A percentile compares a stretch with the other conserved stretches of the same genome.
Evolutionary conservation across 768 basidiomycete genomes (phyloP).

Genomic region (Russula ochroleuca): DNA sequence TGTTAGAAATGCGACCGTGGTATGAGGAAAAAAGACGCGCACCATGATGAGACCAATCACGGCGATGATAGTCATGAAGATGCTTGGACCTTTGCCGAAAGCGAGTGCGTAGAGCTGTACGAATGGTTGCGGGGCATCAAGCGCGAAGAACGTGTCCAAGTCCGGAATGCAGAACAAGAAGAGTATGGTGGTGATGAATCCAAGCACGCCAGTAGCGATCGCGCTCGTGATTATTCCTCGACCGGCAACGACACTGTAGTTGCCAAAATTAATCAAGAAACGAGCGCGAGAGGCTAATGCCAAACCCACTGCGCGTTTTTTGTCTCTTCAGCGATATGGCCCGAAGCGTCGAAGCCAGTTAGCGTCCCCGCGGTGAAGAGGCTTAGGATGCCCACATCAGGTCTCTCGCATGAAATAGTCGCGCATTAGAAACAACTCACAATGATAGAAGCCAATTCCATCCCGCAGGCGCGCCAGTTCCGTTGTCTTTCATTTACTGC

Average conservation of each 20-base stretch:
- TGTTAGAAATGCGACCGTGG: too few relatives aligned
- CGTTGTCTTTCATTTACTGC: slow-evolving; percentile 62
- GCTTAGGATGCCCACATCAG: slow-evolving; percentile 37
- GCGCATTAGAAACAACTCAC: slow-evolving; percentile 40
- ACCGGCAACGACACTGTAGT: slow-evolving; percentile 62
- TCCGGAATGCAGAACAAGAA: slow-evolving; percentile 85
- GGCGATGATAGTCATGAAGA: slow-evolving; percentile 87
- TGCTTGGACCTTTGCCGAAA: slow-evolving; percentile 69
- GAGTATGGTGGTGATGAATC: slow-evolving; percentile 71
- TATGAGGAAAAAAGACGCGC: slow-evolving; percentile 28
- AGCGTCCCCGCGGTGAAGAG: slow-evolving; percentile 83
- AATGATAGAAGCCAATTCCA: slow-evolving; percentile 94
- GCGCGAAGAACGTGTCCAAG: slow-evolving; percentile 65
- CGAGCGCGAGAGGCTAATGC: slow-evolving; percentile 5
- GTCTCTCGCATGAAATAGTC: not conserved
- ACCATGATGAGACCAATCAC: slow-evolving; percentile 82
- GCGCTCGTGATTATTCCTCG: slow-evolving; percentile 79
- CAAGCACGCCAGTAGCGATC: slow-evolving; percentile 72
- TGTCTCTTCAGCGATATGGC: slow-evolving; percentile 86
- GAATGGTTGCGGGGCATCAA: slow-evolving; percentile 86
- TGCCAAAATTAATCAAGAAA: not conserved
- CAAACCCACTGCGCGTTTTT: slow-evolving; percentile 61
- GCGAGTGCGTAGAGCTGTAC: slow-evolving; percentile 84
- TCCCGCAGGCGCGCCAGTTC: slow-evolving; percentile 76
- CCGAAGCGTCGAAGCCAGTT: slow-evolving; percentile 88